phyloP scores from a whole-genome alignment of 192 early-diverging fungal species.

The Linnemannia hyalina region DNA sequence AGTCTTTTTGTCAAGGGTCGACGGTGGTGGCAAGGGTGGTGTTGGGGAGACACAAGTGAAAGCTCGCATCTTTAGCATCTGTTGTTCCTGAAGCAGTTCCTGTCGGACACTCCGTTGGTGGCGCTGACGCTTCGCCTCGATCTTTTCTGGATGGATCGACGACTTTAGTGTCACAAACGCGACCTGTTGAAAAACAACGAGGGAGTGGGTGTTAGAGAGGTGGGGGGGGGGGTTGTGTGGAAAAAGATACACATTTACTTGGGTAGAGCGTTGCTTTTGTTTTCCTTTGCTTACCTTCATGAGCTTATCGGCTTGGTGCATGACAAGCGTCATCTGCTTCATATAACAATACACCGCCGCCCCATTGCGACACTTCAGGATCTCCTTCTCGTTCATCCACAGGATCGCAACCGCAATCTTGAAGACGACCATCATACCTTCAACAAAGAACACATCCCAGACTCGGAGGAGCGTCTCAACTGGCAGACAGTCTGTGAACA shows the following conservation, averaged over 20 bases:
- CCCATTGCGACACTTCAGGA: constrained; percentile 60
- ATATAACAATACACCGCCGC: constrained; percentile 62
- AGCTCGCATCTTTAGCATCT: constrained; percentile 26
- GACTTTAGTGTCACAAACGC: constrained; percentile 51
- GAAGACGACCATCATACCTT: constrained; percentile 64
- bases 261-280: constrained; percentile 7
- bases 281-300: constrained; percentile 54
- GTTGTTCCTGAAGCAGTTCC: constrained; percentile 49
- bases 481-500: constrained; percentile 65
- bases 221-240: neutral
- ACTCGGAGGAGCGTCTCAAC: constrained; percentile 62
- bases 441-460: constrained; percentile 70
- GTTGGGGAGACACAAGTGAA: constrained; percentile 30
- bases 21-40: constrained; percentile 5
- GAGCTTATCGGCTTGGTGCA: constrained; percentile 57
- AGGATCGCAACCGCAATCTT: constrained; percentile 63
- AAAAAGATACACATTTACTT: no score
- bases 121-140: constrained; percentile 40
- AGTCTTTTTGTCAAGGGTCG: constrained; percentile 12
- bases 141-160: constrained; percentile 44
- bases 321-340: constrained; percentile 58
- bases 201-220: neutral
- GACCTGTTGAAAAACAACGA: constrained; percentile 13
- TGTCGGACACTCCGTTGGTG: constrained; percentile 34
- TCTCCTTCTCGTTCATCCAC: constrained; percentile 57